These are phyloP conservation scores for Cyclotella choctawhatcheeana DNA, from an alignment of 108 stramenopile species.

Conservation along the genomic window DNA sequence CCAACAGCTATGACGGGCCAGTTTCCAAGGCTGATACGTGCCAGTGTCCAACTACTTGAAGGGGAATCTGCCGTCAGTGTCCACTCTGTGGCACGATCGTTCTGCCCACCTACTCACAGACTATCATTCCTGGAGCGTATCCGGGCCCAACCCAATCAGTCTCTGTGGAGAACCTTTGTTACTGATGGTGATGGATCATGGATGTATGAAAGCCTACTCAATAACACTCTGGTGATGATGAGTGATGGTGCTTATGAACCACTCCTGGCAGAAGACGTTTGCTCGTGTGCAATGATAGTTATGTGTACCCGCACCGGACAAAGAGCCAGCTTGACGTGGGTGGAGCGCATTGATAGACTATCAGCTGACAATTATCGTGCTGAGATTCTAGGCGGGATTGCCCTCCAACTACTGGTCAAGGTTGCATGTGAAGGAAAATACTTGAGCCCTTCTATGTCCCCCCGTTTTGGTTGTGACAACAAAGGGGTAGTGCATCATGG, in stretches of 20 bases:
- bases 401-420: neutral
- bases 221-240: slow-evolving; percentile 2
- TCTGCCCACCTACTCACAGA: neutral
- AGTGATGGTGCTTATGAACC: neutral
- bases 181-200: neutral
- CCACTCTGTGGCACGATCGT: neutral
- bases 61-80: neutral
- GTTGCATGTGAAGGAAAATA: neutral
- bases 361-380: slow-evolving; percentile 5
- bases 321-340: neutral
- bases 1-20: neutral
- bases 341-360: neutral
- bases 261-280: neutral
- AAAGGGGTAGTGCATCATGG: slow-evolving; percentile 2
- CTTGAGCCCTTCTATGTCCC: neutral
- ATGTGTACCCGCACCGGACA: neutral
- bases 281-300: neutral
- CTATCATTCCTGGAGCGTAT: neutral
- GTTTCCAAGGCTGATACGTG: neutral
- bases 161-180: neutral
- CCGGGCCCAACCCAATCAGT: neutral
- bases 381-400: slow-evolving; percentile 2
- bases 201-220: neutral
- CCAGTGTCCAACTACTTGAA: neutral
- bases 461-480: slow-evolving; percentile 1